Percentiles rank a stretch among this genome's conserved stretches.
These are phyloP conservation scores for Penicillium taxi DNA, from an alignment of 495 filamentous ascomycete genomes.

Conservation along the genomic window DNA sequence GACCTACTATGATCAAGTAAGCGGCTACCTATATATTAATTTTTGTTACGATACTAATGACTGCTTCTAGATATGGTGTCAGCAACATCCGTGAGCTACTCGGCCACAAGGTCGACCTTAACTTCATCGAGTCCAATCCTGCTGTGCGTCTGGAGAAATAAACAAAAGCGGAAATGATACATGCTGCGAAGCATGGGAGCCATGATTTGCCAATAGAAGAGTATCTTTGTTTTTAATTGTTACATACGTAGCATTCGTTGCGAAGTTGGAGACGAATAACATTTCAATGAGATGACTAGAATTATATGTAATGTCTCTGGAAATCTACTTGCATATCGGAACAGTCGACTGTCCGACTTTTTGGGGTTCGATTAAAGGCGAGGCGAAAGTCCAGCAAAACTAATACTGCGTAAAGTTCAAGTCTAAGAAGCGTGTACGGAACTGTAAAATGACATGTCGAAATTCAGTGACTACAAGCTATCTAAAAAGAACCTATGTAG, in stretches of 20 bases:
- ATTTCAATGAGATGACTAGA: conserved; percentile 22
- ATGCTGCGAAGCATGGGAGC: conserved; percentile 1
- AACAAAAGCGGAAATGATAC: conserved; percentile 1
- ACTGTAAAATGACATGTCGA: too few species aligned
- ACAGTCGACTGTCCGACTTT: too few species aligned
- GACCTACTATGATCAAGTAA: conserved; percentile 96
- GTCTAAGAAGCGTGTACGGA: too few species aligned
- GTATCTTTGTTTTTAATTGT: conserved; percentile 15
- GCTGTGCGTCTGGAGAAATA: conserved; percentile 68
- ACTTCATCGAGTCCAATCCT: conserved; percentile 74
- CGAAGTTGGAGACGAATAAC: conserved; percentile 21
- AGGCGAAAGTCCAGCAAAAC: too few species aligned
- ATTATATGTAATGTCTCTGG: conserved; percentile 2
- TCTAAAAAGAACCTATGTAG: too few species aligned
- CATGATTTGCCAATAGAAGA: conserved; percentile 18
- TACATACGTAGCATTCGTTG: too few species aligned
- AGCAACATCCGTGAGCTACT: conserved; percentile 78
- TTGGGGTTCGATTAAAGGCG: too few species aligned
- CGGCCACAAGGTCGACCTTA: conserved; percentile 76
- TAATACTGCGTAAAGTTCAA: too few species aligned
- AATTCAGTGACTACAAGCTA: too few species aligned
- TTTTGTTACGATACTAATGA: conserved; percentile 4
- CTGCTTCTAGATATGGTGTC: conserved; percentile 55
- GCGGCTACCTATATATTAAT: conserved; percentile 9
- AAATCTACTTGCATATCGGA: not conserved